Evolutionary conservation across 371 early-diverging fungal genomes (phyloP).

Genomic region (Coemansia sp.): DNA sequence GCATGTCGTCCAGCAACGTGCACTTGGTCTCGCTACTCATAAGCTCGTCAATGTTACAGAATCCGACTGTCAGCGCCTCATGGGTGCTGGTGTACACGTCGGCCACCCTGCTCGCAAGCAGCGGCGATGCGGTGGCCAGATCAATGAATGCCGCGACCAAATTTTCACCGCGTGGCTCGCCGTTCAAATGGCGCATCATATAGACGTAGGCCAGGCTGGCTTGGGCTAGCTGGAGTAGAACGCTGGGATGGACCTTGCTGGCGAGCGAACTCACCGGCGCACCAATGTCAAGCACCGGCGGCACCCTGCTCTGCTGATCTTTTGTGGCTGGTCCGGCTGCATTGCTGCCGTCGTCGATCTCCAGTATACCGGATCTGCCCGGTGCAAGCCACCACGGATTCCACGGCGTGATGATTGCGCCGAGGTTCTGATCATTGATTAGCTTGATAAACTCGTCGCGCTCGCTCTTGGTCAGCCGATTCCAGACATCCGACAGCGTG

Average conservation of each 20-base stretch:
- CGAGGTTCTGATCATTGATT: conserved; percentile 11
- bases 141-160: conserved; percentile 11
- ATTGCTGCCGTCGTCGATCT: background rate
- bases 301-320: background rate
- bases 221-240: conserved; percentile 39
- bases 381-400: conserved; percentile 35
- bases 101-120: conserved; percentile 18
- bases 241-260: conserved; percentile 40
- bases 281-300: conserved; percentile 15
- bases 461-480: conserved; percentile 25
- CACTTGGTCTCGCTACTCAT: conserved; percentile 19
- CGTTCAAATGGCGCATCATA: conserved; percentile 44
- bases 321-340: background rate
- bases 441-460: conserved; percentile 23
- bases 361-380: conserved; percentile 3
- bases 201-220: conserved; percentile 32
- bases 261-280: conserved; percentile 27
- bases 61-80: conserved; percentile 26
- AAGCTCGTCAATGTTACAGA: conserved; percentile 20
- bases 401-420: conserved; percentile 20
- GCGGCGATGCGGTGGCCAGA: conserved; percentile 17
- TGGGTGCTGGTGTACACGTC: conserved; percentile 31
- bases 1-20: conserved; percentile 23
- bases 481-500: conserved; percentile 14
- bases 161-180: conserved; percentile 25